Base-by-base conservation (phyloP, 495 filamentous ascomycete genomes). In the Aspergillus campestris region DNA sequence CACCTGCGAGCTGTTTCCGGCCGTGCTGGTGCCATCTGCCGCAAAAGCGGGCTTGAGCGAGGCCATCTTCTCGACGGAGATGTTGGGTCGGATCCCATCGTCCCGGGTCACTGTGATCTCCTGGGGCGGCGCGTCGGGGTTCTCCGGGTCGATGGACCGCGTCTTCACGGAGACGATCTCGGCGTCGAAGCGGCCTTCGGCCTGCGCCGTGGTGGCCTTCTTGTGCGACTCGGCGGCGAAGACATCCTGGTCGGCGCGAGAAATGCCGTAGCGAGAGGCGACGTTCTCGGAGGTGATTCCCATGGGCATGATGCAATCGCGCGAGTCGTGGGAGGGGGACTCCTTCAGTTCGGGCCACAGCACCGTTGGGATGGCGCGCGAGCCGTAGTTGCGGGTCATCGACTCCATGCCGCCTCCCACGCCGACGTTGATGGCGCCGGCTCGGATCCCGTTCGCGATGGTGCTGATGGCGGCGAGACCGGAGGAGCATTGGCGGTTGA, bases 281-380 rank as follows among this genome's bases (percentile, higher is more conserved):
- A 96, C 89, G 53, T 95, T 95, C 73, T 96, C 90, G 18, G 79
- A 79, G n/a, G 90, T 96, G 35, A 91, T 57, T 0, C 90, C 89
- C 90, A 96, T 96, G 44, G 80, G 79, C 89, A 94, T 92, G 56
- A 95, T 81, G 55, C 89, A 94, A 58, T 94, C 89, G 33, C 74
- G 60, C 7, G 86, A 83, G 45, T 92, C 84, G 61, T 84, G 71
- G 6, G 78, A 79, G 7, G 59, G 58, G 1, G 71, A 80, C 3
- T 85, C 74, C 53, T 70, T 79, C 45, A 95, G 62, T 37, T 76
- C 82, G 1, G 81, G 78, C 82, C 87, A 94, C n/a, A 86, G 61
- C 34, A 86, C 78, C 3, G 78, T 81, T 0, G 90, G 90, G 44
- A 96, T 91, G 6, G 90, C 90, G 43, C 79, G 70, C 0, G 71